Conservation (phyloP, 2,329 filamentous ascomycete genomes). For the Scedosporium apiospermum region DNA sequence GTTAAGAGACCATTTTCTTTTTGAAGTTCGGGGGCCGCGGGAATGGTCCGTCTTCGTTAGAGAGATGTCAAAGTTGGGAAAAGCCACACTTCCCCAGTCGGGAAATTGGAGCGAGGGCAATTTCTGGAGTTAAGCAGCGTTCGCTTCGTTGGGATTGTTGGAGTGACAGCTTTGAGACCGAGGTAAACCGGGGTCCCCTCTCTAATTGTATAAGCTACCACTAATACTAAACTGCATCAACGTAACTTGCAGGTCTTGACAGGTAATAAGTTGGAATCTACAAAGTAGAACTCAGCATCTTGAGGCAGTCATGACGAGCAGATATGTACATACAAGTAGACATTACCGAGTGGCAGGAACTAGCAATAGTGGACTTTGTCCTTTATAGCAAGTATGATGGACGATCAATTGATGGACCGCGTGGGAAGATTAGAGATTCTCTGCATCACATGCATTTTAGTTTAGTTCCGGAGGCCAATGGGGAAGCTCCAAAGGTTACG, state of each 20-base stretch:
- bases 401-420: too few species aligned
- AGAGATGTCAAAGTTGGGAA: background rate
- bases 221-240: too few species aligned
- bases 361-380: background rate
- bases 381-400: too few species aligned
- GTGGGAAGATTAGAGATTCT: background rate
- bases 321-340: background rate
- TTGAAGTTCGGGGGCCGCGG: background rate
- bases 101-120: constrained; percentile 4
- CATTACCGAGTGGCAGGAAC: background rate
- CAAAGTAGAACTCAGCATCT: too few species aligned
- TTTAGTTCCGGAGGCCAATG: background rate
- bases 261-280: too few species aligned
- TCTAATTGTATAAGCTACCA: too few species aligned
- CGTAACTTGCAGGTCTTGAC: too few species aligned
- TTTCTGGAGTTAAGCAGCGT: background rate
- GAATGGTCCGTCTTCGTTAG: background rate
- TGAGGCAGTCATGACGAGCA: background rate
- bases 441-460: background rate
- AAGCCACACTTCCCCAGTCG: background rate
- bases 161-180: background rate
- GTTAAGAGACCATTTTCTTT: background rate
- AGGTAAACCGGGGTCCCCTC: background rate
- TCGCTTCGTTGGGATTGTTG: too few species aligned
- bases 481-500: background rate